Base-by-base conservation (phyloP, 768 basidiomycete species). In the Candolleomyces eurysporus region DNA sequence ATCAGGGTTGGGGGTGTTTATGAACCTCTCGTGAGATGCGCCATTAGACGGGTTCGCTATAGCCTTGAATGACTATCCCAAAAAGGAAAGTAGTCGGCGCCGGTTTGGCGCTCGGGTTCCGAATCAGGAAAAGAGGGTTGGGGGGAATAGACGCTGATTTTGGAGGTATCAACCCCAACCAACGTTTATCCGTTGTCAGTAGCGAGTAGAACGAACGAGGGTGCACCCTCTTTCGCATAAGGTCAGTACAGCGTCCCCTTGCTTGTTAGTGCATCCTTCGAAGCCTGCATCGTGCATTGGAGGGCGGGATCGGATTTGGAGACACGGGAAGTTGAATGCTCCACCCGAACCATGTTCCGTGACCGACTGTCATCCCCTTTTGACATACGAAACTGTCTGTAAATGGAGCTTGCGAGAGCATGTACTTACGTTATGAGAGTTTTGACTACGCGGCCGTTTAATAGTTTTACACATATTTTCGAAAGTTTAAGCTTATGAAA, bases 1-100 rank as follows among this genome's bases (percentile, higher is more conserved):
- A 56, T 56, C 54, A 56, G 54, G 54, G 54, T 56, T 43, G 39
- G 54, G 54, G 54, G 54, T 56, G 54, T 56, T 56, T 56, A 56
- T 56, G 54, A 56, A 56, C 36, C 54, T 56, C 17, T 56, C 54
- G 54, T 56, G 54, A 56, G 54, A 56, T 19, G 54, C 54, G 40
- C 54, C 54, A 19, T 56, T 56, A 10, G 19, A 56, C 39, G 39
- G 54, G 54, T 40, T 56, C 54, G 19, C 39, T 21, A 36, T 56
- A 56, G 8, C 54, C 54, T 56, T 31, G 36, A 39, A 40, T 19
- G 54, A 19, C 5, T 21, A 42, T 10, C 54, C 40, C 54, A 42
- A 56, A 56, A 56, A 43, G 54, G 54, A 40, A 56, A 42, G 54
- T 56, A 17, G 54, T 56, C 54, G 54, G 54, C 19, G 54, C 36